These are phyloP conservation scores for Xylariaceae sp. DNA, from an alignment of 2,329 filamentous ascomycete genomes.

Conservation along the genomic window DNA sequence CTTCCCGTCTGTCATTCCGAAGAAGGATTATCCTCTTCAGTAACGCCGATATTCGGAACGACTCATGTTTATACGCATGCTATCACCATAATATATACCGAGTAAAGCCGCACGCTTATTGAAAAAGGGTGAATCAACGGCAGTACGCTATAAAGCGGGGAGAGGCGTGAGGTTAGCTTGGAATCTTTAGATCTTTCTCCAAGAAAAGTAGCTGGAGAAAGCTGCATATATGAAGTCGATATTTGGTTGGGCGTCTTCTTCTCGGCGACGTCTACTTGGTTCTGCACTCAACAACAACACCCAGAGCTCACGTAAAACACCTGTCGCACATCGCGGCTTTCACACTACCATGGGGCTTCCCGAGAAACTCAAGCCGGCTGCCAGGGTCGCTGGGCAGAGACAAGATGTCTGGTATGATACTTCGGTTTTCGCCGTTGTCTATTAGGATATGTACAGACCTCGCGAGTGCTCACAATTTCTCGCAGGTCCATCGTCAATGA, in stretches of 20 bases:
- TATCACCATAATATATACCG: too few relatives aligned
- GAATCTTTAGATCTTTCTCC: too few relatives aligned
- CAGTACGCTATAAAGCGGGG: too few relatives aligned
- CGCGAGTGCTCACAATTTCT: conserved; percentile 12
- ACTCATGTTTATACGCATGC: too few relatives aligned
- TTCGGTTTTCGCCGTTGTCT: background rate
- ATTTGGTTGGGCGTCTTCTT: conserved; percentile 5
- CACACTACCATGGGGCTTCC: conserved; percentile 41
- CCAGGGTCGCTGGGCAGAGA: conserved; percentile 47
- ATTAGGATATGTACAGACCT: background rate
- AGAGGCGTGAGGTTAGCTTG: too few relatives aligned
- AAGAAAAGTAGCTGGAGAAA: too few relatives aligned
- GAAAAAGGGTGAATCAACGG: too few relatives aligned
- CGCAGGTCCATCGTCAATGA: conserved; percentile 64
- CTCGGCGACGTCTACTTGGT: conserved; percentile 1
- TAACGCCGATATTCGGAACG: too few relatives aligned
- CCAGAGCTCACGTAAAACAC: background rate
- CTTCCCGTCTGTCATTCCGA: background rate
- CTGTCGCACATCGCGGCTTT: conserved; percentile 18
- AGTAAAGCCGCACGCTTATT: too few relatives aligned
- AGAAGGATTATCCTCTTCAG: too few relatives aligned
- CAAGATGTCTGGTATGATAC: conserved; percentile 51
- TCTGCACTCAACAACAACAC: conserved; percentile 1
- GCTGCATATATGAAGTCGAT: too few relatives aligned
- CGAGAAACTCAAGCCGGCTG: conserved; percentile 49